These are phyloP conservation scores for Maudiozyma bulderi DNA, from an alignment of 805 yeast genomes.

Conservation along the genomic window DNA sequence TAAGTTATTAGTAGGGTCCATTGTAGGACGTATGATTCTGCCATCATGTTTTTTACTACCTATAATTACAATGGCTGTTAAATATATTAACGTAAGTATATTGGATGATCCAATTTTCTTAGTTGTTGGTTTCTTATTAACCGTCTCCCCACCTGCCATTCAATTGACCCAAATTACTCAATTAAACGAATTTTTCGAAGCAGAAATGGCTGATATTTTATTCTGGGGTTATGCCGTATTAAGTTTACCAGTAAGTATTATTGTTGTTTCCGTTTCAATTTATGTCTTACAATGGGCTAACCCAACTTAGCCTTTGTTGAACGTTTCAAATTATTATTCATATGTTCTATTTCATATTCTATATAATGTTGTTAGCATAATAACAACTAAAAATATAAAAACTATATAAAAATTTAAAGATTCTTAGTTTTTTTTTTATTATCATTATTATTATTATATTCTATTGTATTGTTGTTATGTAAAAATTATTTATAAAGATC, in stretches of 20 bases:
- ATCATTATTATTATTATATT: no score
- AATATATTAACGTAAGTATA: slow-evolving; percentile 54
- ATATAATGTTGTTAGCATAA: not conserved
- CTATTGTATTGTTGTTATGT: no score
- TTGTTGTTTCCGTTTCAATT: slow-evolving; percentile 59
- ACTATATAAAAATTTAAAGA: no score
- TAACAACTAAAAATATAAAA: no score
- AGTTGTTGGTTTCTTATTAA: slow-evolving; percentile 64
- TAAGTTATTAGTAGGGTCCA: slow-evolving; percentile 58
- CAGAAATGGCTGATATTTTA: slow-evolving; percentile 73
- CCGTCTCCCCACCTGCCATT: slow-evolving; percentile 76
- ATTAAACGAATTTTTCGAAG: slow-evolving; percentile 62
- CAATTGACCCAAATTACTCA: slow-evolving; percentile 77
- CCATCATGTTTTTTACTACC: slow-evolving; percentile 65
- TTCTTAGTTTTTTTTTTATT: no score
- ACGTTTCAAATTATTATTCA: not conserved
- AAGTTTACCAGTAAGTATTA: slow-evolving; percentile 67
- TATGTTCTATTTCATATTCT: not conserved
- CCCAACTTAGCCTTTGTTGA: not conserved
- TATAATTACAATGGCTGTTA: slow-evolving; percentile 52
- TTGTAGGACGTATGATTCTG: slow-evolving; percentile 66
- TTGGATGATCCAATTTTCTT: slow-evolving; percentile 75
- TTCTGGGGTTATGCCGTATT: slow-evolving; percentile 76
- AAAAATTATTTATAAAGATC: not conserved
- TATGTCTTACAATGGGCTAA: slow-evolving; percentile 36